Evolutionary conservation across 78 protist genomes (phyloP), one percentile per base, ranked within the genome.

Genomic region (slime mould (Dictyostelium discoideum)): DNA sequence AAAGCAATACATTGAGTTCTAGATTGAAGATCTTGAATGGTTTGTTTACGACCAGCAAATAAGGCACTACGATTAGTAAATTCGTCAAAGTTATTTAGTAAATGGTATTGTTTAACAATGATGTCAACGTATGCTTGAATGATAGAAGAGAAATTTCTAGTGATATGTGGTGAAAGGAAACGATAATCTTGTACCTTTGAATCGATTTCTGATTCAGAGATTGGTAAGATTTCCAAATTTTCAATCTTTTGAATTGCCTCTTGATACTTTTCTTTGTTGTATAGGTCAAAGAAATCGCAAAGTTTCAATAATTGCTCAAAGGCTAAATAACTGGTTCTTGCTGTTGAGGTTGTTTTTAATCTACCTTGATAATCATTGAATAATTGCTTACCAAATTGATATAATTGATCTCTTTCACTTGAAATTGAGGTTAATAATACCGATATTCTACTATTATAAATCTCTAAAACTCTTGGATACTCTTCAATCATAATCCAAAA

Each of bases 401-500:
- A 90, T 2, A 90, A 24, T 82, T 90, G 87, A 13, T 67, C 78
- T 40, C 80, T 63, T 39, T 82, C 95, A 48, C 29, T 39, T 20
- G 88, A 90, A 22, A 26, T n/a, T 16, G 78, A 22, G 3, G 81
- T 72, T 5, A 90, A 29, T 6, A 90, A 24, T 22, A 60, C 32
- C n/a, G 95, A 80, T 29, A 90, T 72, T 44, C 84, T 67, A 29
- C 50, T 82, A 29, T 90, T 90, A 50, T 72, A 90, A 22, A 90
- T 40, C 11, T 90, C 95, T 6, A 90, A 50, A 3, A 90, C 95
- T 40, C 95, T 54, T 29, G 95, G 40, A 13, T 82, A 82, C 14
- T 90, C 89, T 82, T 90, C 88, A 26, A 72, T 63, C 29, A 90
- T 10, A 44, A 90, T 69, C 95, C 95, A 90, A 50, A 81, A 82